A percentile compares a stretch with the other conserved stretches of the same genome.
Evolutionary conservation across 2,329 filamentous ascomycete species (phyloP).

Genomic region (Arthrobotrys conoides): DNA sequence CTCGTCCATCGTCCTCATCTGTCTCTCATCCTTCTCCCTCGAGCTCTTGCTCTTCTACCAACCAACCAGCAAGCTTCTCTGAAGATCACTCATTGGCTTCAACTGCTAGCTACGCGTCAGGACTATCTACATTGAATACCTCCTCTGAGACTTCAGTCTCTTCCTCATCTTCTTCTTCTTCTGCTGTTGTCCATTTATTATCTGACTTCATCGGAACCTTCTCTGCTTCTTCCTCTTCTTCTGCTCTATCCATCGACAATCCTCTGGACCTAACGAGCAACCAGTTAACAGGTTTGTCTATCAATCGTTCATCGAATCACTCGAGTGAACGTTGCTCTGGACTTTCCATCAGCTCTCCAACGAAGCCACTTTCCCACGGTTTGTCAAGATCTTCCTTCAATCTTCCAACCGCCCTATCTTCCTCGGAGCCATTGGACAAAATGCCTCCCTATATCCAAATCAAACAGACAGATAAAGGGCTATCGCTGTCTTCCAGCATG

Average conservation of each 20-base stretch:
- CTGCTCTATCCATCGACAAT: not conserved
- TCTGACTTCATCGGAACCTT: conserved; percentile 1
- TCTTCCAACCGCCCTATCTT: not conserved
- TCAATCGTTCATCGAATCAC: conserved; percentile 18
- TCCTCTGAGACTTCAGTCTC: not conserved
- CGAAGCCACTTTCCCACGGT: not conserved
- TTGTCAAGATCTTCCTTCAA: not conserved
- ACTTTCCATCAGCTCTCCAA: conserved; percentile 1
- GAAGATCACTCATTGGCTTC: not conserved
- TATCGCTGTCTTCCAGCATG: conserved; percentile 2
- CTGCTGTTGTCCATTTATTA: not conserved
- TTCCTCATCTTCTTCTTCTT: not conserved
- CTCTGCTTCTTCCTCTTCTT: not conserved
- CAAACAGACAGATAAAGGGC: not conserved
- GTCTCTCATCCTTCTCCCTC: not conserved
- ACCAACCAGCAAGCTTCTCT: conserved; percentile 1
- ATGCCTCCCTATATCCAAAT: conserved; percentile 8
- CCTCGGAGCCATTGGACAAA: not conserved
- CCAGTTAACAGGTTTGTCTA: not conserved
- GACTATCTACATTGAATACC: not conserved
- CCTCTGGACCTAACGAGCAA: not conserved
- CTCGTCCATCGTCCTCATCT: conserved; percentile 10
- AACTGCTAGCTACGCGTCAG: not conserved
- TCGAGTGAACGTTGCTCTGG: conserved; percentile 16
- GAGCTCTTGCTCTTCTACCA: not conserved